Evolutionary conservation across 164 flowering plant species (phyloP).

Genomic region (Nymphaea thermarum): DNA sequence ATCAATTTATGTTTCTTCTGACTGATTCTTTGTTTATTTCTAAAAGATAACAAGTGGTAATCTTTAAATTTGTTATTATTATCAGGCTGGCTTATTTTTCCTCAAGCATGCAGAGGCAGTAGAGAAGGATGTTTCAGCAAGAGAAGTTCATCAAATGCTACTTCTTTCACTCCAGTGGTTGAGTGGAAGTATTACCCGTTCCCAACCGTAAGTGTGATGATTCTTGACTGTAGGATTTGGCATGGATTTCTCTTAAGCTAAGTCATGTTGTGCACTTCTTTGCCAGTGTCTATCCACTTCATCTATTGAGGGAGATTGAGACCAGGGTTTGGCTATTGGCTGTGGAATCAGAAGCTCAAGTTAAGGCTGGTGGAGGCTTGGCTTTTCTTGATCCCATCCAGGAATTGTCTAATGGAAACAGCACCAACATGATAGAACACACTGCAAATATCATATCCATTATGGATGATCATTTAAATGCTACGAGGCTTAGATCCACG

Average conservation of each 20-base stretch:
- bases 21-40: neutral
- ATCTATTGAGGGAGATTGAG: conserved; percentile 95
- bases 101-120: conserved; percentile 93
- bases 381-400: conserved; percentile 19
- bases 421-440: conserved; percentile 57
- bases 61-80: neutral
- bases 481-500: conserved; percentile 25
- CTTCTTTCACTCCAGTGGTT: conserved; percentile 93
- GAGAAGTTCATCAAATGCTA: conserved; percentile 77
- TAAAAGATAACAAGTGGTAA: neutral
- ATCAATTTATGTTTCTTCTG: neutral
- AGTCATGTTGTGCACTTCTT: neutral
- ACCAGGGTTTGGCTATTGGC: conserved; percentile 99
- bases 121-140: conserved; percentile 84
- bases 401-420: conserved; percentile 29
- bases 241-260: neutral
- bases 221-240: neutral
- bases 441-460: conserved; percentile 68
- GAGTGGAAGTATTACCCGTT: conserved; percentile 73
- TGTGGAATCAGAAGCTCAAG: conserved; percentile 92
- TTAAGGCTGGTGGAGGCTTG: conserved; percentile 52
- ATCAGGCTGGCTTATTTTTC: conserved; percentile 91
- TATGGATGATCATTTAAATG: conserved; percentile 77
- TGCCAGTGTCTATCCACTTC: conserved; percentile 75
- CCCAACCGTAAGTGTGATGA: conserved; percentile 55